These are phyloP conservation scores for Ophiocordyceps unilateralis DNA, from an alignment of 2,329 filamentous ascomycete genomes.

Conservation along the genomic window DNA sequence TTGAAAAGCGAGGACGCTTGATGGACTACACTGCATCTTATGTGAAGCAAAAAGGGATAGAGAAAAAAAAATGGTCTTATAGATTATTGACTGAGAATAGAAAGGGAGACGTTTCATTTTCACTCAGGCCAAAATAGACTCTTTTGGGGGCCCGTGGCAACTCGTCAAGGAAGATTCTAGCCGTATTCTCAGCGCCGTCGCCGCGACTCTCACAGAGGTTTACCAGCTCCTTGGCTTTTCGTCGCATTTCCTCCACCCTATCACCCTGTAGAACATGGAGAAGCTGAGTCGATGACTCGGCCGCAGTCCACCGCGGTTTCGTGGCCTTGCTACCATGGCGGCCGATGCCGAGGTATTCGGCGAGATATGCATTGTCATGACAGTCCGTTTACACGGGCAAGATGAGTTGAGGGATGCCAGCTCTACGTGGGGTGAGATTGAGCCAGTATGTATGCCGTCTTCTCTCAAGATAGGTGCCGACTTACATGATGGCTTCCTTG, in stretches of 20 bases:
- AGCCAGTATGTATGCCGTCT: too few species aligned
- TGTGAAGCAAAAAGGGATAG: too few species aligned
- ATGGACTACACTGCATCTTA: too few species aligned
- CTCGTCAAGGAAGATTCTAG: not conserved
- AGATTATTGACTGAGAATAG: too few species aligned
- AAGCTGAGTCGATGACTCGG: constrained; percentile 6
- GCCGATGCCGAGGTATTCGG: constrained; percentile 25
- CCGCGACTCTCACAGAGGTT: not conserved
- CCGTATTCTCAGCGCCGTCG: not conserved
- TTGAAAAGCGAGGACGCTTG: too few species aligned
- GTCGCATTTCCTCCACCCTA: not conserved
- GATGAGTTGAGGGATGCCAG: constrained; percentile 26
- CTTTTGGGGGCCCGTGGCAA: too few species aligned
- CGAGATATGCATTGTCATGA: constrained; percentile 27
- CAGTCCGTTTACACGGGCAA: constrained; percentile 27
- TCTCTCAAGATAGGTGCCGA: not conserved
- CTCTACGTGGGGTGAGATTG: constrained; percentile 10
- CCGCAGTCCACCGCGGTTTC: constrained; percentile 9
- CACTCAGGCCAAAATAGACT: too few species aligned
- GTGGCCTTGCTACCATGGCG: constrained; percentile 8
- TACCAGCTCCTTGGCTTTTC: not conserved
- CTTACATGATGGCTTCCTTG: constrained; percentile 19
- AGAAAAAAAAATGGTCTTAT: too few species aligned
- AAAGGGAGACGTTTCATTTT: too few species aligned
- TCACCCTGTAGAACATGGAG: constrained; percentile 6